phyloP scores from a whole-genome alignment of 106 monocot genomes.

The Xerophyta viscosa region DNA sequence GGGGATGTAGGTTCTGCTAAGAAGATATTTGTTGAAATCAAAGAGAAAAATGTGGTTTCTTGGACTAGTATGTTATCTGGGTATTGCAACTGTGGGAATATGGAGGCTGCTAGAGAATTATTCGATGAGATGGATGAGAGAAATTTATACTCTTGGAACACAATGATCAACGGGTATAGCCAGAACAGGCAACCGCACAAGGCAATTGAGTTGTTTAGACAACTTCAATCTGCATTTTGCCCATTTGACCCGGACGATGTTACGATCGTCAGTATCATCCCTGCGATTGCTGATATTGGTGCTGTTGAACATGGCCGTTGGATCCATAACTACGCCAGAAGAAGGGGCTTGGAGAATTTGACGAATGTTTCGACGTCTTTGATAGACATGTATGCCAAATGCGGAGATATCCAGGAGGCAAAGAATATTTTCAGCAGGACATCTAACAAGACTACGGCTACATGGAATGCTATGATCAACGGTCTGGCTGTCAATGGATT shows the following conservation, averaged over 20 bases:
- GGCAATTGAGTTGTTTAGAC: constrained; percentile 30
- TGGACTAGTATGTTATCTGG: constrained; percentile 48
- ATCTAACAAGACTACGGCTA: not conserved
- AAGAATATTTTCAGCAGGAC: constrained; percentile 21
- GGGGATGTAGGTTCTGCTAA: constrained; percentile 29
- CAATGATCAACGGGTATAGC: constrained; percentile 40
- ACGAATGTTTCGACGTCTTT: constrained; percentile 26
- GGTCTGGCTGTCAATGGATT: not conserved
- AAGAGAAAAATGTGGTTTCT: constrained; percentile 28
- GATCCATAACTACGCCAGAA: constrained; percentile 34
- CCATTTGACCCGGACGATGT: constrained; percentile 31
- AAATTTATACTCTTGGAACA: constrained; percentile 44
- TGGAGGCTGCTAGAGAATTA: constrained; percentile 21
- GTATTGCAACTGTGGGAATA: constrained; percentile 15
- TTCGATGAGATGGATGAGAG: constrained; percentile 32
- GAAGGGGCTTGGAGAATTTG: constrained; percentile 13
- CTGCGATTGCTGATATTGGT: constrained; percentile 35
- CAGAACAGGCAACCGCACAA: constrained; percentile 21
- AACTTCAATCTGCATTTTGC: constrained; percentile 22
- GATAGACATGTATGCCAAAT: constrained; percentile 54
- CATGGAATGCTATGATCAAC: not conserved
- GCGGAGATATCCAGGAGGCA: constrained; percentile 32
- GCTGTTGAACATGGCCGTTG: constrained; percentile 37
- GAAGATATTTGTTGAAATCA: constrained; percentile 30
- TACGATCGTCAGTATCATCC: constrained; percentile 39